These are phyloP conservation scores for Colletotrichum destructivum DNA, from an alignment of 2,329 filamentous ascomycete species.

Conservation along the genomic window DNA sequence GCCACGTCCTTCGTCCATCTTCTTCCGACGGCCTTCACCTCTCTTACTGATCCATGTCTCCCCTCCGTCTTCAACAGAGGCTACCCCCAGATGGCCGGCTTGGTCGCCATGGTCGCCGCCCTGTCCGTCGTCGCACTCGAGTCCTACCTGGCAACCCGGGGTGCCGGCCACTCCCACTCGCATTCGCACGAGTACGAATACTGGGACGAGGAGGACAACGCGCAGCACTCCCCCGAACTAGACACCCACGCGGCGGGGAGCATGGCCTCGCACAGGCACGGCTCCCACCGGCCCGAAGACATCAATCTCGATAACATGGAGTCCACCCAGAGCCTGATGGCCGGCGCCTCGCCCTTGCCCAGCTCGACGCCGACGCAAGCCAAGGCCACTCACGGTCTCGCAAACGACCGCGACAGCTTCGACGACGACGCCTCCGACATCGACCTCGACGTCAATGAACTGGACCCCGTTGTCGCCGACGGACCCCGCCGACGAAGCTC, in stretches of 20 bases:
- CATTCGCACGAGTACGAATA: constrained; percentile 60
- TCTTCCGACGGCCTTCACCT: constrained; percentile 77
- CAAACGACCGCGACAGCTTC: constrained; percentile 40
- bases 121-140: constrained; percentile 88
- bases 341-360: constrained; percentile 71
- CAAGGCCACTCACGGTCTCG: constrained; percentile 34
- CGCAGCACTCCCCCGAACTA: constrained; percentile 45
- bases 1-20: constrained; percentile 89
- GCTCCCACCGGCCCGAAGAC: constrained; percentile 60
- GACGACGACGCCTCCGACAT: constrained; percentile 68
- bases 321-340: constrained; percentile 69
- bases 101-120: constrained; percentile 87
- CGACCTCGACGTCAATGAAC: constrained; percentile 73
- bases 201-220: constrained; percentile 63
- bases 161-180: constrained; percentile 73
- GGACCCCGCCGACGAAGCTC: constrained; percentile 44
- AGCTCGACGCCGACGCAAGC: constrained; percentile 62
- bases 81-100: constrained; percentile 85
- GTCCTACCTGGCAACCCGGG: constrained; percentile 86
- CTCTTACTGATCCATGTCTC: constrained; percentile 79
- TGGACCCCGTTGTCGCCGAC: constrained; percentile 59
- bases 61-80: constrained; percentile 83
- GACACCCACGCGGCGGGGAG: constrained; percentile 46
- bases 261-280: constrained; percentile 56
- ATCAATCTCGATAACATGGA: constrained; percentile 68